Percentiles rank a stretch among this genome's conserved stretches.
phyloP scores from a whole-genome alignment of 2,329 filamentous ascomycete species.

The Calonectria ilicicola region DNA sequence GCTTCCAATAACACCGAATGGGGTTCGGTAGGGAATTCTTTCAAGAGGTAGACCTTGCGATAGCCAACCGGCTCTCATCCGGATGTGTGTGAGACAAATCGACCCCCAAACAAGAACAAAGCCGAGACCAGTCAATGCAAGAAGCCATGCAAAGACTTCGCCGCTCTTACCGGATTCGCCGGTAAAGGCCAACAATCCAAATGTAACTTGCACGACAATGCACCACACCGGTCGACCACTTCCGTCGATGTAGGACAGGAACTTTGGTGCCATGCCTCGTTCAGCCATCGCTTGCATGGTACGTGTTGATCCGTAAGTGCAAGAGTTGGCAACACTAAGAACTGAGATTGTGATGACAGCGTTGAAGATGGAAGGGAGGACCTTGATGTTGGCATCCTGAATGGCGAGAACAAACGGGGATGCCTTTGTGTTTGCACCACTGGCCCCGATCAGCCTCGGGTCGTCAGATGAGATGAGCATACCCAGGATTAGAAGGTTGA shows the following conservation, averaged over 20 bases:
- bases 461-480: constrained; percentile 55
- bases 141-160: constrained; percentile 71
- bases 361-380: constrained; percentile 63
- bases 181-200: constrained; percentile 60
- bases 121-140: constrained; percentile 70
- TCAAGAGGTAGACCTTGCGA: constrained; percentile 73
- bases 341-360: constrained; percentile 64
- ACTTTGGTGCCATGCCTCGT: constrained; percentile 62
- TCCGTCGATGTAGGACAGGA: constrained; percentile 64
- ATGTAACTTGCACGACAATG: constrained; percentile 55
- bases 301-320: constrained; percentile 64
- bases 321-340: constrained; percentile 63
- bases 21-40: constrained; percentile 83
- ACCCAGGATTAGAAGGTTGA: constrained; percentile 59
- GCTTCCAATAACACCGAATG: constrained; percentile 77
- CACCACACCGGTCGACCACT: constrained; percentile 60
- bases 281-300: constrained; percentile 64
- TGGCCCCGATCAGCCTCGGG: constrained; percentile 49
- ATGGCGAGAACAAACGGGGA: constrained; percentile 63
- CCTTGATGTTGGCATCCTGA: constrained; percentile 58
- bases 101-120: constrained; percentile 73
- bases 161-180: constrained; percentile 56
- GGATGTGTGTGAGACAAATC: constrained; percentile 72
- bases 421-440: constrained; percentile 33
- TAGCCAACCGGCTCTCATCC: constrained; percentile 70